These are phyloP conservation scores for Sanguinoderma infundibulare DNA, from an alignment of 1,284 basidiomycete species.

Conservation along the genomic window DNA sequence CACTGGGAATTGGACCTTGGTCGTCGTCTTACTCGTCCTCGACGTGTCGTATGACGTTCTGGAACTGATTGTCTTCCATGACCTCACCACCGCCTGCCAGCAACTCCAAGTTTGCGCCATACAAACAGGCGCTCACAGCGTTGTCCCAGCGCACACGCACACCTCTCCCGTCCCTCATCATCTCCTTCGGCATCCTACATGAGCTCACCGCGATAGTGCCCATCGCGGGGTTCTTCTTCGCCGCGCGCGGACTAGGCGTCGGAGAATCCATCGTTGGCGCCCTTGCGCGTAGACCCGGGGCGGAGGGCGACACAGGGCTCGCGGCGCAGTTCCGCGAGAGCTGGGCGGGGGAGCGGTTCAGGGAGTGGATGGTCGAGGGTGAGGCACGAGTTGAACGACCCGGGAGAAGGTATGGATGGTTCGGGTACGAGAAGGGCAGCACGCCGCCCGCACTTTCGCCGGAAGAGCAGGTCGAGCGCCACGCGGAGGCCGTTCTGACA, in stretches of 20 bases:
- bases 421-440: constrained; percentile 73
- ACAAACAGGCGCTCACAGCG: constrained; percentile 56
- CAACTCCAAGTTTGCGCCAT: constrained; percentile 40
- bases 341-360: constrained; percentile 49
- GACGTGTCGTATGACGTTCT: neutral
- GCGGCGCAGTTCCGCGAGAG: constrained; percentile 18
- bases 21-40: neutral
- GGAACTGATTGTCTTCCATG: neutral
- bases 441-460: constrained; percentile 17
- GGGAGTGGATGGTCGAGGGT: constrained; percentile 76
- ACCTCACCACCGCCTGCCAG: constrained; percentile 2
- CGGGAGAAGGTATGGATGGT: constrained; percentile 79
- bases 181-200: constrained; percentile 86
- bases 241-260: constrained; percentile 69
- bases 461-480: constrained; percentile 9
- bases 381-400: constrained; percentile 73
- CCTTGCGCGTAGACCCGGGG: constrained; percentile 22
- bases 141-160: constrained; percentile 69
- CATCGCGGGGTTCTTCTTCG: constrained; percentile 76
- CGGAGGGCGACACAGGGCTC: neutral
- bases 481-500: constrained; percentile 16
- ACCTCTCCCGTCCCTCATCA: constrained; percentile 75
- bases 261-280: constrained; percentile 69
- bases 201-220: constrained; percentile 87
- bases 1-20: neutral